Base-by-base conservation (phyloP, 2,329 filamentous ascomycete species). In the Fusarium palustre region DNA sequence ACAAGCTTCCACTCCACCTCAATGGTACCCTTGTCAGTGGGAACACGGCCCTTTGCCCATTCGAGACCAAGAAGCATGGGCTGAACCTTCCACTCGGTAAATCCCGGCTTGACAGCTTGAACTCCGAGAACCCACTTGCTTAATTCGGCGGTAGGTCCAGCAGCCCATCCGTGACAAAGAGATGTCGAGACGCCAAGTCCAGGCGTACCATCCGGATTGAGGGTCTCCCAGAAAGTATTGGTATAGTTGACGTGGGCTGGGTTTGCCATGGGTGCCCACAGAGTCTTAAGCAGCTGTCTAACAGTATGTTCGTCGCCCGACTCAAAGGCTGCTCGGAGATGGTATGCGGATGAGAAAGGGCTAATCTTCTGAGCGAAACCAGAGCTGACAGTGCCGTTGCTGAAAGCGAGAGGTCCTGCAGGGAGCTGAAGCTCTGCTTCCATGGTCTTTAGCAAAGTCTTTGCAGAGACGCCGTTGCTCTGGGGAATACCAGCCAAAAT, bases 291-390 rank as follows among this genome's bases (percentile, higher is more conserved):
- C 1, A 59, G 5, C 0, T 28, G 24, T 0, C 10, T 22, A 2
- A 12, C 31, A 0, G 39, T 16, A 2, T 52, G 16, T 0, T 22
- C 34, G 0, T 61, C 36, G 0, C 18, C 11, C 0, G 58, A 59
- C n/a, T 59, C 55, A 0, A 61, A 61, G 1, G 58, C 55, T 0
- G 58, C 43, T 1, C 55, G 58, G 3, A 60, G 30, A 1, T 60
- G 58, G 3, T 60, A 60, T 1, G 55, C 43, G 0, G 58, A 60
- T 3, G 43, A 36, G 24, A 50, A 60, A 2, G 58, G 58, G 3
- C 55, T 60, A n/a, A 59, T 59, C 18, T 59, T 60, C 31, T 60
- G 58, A 3, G 55, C 55, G 5, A 60, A 60, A 0, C 58, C 58
- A 9, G 36, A n/a, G 0, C 49, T 7, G 1, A 13, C n/a, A 0